Conservation (phyloP, 352 stramenopile species). For the Phytopythium delawarense region DNA sequence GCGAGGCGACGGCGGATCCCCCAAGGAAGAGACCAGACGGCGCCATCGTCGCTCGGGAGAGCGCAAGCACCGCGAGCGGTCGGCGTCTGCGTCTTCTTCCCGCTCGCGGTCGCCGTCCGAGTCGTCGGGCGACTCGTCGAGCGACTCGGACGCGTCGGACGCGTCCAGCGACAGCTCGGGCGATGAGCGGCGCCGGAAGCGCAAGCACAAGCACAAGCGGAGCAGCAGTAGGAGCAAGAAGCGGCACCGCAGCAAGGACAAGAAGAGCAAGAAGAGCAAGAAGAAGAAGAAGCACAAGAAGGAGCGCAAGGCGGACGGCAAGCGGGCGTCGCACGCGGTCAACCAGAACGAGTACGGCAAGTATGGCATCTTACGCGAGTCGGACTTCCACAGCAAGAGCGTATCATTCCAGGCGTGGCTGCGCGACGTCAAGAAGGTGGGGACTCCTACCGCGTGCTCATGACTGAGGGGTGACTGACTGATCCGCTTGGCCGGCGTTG, state of each 20-base stretch:
- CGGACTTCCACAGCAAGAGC: slow-evolving; percentile 89
- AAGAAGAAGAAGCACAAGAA: slow-evolving; percentile 63
- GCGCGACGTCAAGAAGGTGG: slow-evolving; percentile 89
- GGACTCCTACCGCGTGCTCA: background rate
- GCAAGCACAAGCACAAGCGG: slow-evolving; percentile 14
- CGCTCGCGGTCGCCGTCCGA: slow-evolving; percentile 8
- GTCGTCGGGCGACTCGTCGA: slow-evolving; percentile 35
- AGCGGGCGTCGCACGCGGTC: slow-evolving; percentile 40
- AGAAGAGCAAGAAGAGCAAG: slow-evolving; percentile 21
- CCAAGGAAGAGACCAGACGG: background rate
- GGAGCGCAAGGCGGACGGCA: slow-evolving; percentile 8
- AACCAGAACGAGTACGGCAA: slow-evolving; percentile 94
- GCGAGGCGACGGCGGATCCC: background rate
- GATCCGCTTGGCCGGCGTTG: background rate
- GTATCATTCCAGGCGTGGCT: slow-evolving; percentile 95
- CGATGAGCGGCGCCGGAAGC: slow-evolving; percentile 11
- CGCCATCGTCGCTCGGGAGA: background rate
- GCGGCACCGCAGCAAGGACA: slow-evolving; percentile 8
- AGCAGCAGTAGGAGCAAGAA: slow-evolving; percentile 26
- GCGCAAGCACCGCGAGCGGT: slow-evolving; percentile 13
- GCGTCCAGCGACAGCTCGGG: slow-evolving; percentile 13
- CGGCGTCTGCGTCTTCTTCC: slow-evolving; percentile 32
- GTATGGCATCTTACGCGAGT: slow-evolving; percentile 94
- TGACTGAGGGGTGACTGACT: background rate
- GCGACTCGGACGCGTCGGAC: slow-evolving; percentile 24